These are phyloP conservation scores for Prunus padus DNA, from an alignment of 306 rosid genomes.

Conservation along the genomic window DNA sequence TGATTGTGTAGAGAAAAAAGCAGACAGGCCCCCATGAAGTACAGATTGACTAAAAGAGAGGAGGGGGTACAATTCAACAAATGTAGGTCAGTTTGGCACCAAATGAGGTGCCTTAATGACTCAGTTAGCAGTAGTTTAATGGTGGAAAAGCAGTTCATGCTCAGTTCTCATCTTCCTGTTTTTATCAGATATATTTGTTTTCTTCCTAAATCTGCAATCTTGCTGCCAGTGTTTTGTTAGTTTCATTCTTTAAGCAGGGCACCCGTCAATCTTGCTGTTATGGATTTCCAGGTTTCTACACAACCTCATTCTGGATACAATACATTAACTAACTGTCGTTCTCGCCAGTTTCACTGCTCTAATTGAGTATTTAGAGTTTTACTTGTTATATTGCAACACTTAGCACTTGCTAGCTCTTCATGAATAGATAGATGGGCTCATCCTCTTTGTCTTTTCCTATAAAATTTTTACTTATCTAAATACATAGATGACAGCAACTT, in stretches of 20 bases:
- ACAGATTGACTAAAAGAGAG: slow-evolving; percentile 1
- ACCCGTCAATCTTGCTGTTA: no score
- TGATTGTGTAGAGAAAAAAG: not conserved
- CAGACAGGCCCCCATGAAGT: not conserved
- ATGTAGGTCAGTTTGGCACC: slow-evolving; percentile 3
- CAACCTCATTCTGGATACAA: no score
- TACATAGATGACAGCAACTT: not conserved
- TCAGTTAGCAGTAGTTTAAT: not conserved
- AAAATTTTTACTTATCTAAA: not conserved
- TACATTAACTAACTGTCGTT: no score
- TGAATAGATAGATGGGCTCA: not conserved
- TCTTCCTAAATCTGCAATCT: not conserved
- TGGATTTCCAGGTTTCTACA: no score
- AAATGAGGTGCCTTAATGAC: not conserved
- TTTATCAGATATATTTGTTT: not conserved
- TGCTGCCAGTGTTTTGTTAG: no score
- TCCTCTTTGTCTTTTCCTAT: not conserved
- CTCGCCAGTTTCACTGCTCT: no score
- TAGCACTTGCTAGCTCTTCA: not conserved
- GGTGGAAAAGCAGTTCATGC: not conserved
- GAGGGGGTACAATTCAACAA: not conserved
- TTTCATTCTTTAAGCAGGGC: no score
- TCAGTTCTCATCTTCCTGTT: not conserved
- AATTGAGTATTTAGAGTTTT: no score
- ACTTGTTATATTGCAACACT: not conserved